Conservation (phyloP, 2,329 filamentous ascomycete genomes). For the Coniochaeta sp. region DNA sequence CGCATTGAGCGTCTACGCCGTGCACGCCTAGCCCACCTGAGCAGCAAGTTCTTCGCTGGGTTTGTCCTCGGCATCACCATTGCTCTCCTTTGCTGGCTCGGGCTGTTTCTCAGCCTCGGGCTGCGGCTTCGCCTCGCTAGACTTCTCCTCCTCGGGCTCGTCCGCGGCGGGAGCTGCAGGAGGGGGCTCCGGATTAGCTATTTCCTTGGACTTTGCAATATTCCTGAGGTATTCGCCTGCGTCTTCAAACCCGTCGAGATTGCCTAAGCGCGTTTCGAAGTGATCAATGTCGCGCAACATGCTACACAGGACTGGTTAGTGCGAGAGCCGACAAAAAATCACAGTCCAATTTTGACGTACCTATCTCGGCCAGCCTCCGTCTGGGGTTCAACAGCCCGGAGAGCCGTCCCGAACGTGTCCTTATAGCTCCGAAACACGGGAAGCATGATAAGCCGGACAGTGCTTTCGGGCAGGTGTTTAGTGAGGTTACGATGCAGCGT, state of each 20-base stretch:
- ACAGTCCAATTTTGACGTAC: constrained; percentile 37
- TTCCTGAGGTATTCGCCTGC: constrained; percentile 61
- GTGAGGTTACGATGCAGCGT: constrained; percentile 77
- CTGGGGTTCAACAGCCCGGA: constrained; percentile 56
- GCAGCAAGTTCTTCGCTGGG: not conserved
- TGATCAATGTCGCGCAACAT: constrained; percentile 71
- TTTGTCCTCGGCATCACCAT: not conserved
- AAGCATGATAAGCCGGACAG: constrained; percentile 75
- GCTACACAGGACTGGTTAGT: constrained; percentile 32
- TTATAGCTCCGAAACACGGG: constrained; percentile 79
- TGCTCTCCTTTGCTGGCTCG: constrained; percentile 1
- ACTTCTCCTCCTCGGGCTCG: not conserved
- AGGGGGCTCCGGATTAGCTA: constrained; percentile 17
- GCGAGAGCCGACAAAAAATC: not conserved
- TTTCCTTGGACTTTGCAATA: constrained; percentile 54
- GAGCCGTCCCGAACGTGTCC: constrained; percentile 67
- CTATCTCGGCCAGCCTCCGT: constrained; percentile 63
- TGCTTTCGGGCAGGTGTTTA: constrained; percentile 71
- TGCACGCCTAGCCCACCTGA: not conserved
- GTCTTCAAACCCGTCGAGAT: constrained; percentile 72
- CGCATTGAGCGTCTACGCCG: not conserved
- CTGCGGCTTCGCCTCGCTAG: not conserved
- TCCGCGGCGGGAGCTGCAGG: constrained; percentile 4
- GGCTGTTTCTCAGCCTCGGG: not conserved
- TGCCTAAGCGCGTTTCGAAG: constrained; percentile 62